A percentile compares a stretch with the other conserved stretches of the same genome.
Conservation (phyloP, 78 protist genomes). For the Isochrysis galbana region DNA sequence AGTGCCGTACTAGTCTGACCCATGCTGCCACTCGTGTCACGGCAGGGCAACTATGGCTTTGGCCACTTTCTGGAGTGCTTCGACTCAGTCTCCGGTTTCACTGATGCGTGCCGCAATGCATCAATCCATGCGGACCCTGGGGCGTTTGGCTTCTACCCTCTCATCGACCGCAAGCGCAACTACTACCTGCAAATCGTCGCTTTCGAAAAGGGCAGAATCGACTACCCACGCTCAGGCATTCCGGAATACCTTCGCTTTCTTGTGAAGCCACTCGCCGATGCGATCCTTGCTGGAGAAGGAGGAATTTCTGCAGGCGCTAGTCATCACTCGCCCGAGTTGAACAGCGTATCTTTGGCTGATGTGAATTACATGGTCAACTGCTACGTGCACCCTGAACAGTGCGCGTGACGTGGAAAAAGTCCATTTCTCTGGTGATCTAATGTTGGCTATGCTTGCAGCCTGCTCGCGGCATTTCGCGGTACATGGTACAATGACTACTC, state of each 20-base stretch:
- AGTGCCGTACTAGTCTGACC: too few species aligned
- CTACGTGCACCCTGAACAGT: background rate
- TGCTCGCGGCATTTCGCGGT: too few species aligned
- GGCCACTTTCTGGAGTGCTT: slow-evolving; percentile 22
- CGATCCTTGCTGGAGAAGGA: background rate
- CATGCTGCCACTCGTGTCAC: too few species aligned
- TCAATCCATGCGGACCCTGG: background rate
- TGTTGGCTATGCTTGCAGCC: too few species aligned
- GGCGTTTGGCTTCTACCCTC: background rate
- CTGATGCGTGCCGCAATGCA: background rate
- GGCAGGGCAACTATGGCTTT: background rate
- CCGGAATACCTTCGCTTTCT: background rate
- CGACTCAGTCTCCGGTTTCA: background rate
- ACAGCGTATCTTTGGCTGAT: background rate
- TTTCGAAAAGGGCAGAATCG: background rate
- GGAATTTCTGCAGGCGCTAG: too few species aligned
- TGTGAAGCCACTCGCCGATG: background rate
- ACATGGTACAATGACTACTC: too few species aligned
- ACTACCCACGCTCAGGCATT: background rate
- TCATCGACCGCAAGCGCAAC: background rate
- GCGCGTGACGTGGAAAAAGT: too few species aligned
- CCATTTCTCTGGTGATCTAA: too few species aligned
- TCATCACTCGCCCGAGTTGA: background rate
- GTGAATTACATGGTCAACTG: background rate
- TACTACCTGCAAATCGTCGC: background rate